Evolutionary conservation across 345 rosid genomes (phyloP).

Genomic region (Gynandropsis gynandra): DNA sequence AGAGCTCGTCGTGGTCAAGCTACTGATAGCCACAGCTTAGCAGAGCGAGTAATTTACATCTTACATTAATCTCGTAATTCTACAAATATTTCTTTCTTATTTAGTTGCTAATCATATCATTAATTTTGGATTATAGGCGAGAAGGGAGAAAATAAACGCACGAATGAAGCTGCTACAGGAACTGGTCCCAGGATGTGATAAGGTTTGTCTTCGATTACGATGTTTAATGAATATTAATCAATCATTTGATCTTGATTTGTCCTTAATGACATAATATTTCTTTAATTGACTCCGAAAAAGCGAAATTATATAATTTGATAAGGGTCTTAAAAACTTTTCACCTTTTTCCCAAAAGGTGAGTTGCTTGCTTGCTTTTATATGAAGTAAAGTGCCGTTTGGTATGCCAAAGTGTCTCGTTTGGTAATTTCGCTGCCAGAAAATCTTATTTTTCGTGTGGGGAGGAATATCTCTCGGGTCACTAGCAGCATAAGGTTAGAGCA

Average conservation of each 20-base stretch:
- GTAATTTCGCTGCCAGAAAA: slow-evolving; percentile 16
- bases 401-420: slow-evolving; percentile 11
- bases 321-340: neutral
- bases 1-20: slow-evolving; percentile 81
- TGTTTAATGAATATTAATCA: slow-evolving; percentile 32
- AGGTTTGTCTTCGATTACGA: slow-evolving; percentile 43
- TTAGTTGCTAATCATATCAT: slow-evolving; percentile 7
- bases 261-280: slow-evolving; percentile 22
- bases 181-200: slow-evolving; percentile 80
- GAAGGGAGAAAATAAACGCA: slow-evolving; percentile 72
- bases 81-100: neutral
- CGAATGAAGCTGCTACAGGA: slow-evolving; percentile 74
- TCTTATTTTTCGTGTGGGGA: slow-evolving; percentile 17
- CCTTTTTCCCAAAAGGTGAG: slow-evolving; percentile 18
- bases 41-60: slow-evolving; percentile 49
- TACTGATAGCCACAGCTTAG: slow-evolving; percentile 75
- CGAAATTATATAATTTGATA: slow-evolving; percentile 5
- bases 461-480: slow-evolving; percentile 13
- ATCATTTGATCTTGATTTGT: slow-evolving; percentile 37
- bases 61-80: neutral
- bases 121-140: slow-evolving; percentile 39
- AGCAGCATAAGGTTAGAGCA: slow-evolving; percentile 6
- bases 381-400: slow-evolving; percentile 22
- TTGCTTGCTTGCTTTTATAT: slow-evolving; percentile 20
- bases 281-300: slow-evolving; percentile 21